Conservation (phyloP, 192 early-diverging fungal genomes). For the Umbelopsis sp. region DNA sequence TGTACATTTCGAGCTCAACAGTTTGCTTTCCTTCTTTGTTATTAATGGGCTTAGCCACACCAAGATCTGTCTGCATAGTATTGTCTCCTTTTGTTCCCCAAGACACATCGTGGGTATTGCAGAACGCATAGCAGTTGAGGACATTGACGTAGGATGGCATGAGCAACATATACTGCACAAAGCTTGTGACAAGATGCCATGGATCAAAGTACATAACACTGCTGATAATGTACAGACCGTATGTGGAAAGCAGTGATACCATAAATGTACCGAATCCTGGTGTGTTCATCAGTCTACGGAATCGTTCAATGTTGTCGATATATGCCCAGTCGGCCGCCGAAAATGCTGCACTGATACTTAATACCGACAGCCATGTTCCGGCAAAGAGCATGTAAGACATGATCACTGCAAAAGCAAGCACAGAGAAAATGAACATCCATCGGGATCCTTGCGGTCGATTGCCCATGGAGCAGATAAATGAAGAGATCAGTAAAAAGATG, state of each 20-base stretch:
- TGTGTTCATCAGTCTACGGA: conserved; percentile 15
- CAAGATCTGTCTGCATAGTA: conserved; percentile 45
- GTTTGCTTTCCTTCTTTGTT: conserved; percentile 39
- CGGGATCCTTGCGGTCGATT: conserved; percentile 49
- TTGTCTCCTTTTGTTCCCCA: conserved; percentile 92
- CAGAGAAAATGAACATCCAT: conserved; percentile 57
- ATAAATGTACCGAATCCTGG: conserved; percentile 59
- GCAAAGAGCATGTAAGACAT: conserved; percentile 63
- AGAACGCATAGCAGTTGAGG: conserved; percentile 62
- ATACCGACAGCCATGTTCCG: conserved; percentile 50
- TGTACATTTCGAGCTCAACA: conserved; percentile 51
- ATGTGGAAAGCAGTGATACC: conserved; percentile 70
- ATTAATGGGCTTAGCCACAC: conserved; percentile 42
- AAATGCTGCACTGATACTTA: conserved; percentile 40
- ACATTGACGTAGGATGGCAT: conserved; percentile 80
- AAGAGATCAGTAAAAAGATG: conserved; percentile 48
- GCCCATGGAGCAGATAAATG: conserved; percentile 59
- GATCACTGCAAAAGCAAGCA: conserved; percentile 48
- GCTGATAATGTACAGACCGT: conserved; percentile 74
- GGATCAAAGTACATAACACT: conserved; percentile 74
- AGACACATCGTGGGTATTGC: conserved; percentile 63
- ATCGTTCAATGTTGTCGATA: background rate
- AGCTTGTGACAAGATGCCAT: conserved; percentile 78
- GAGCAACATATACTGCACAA: conserved; percentile 75
- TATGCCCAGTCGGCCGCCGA: conserved; percentile 14